Conservation (phyloP, 75 land plant species). For the Selaginella tamariscina region DNA sequence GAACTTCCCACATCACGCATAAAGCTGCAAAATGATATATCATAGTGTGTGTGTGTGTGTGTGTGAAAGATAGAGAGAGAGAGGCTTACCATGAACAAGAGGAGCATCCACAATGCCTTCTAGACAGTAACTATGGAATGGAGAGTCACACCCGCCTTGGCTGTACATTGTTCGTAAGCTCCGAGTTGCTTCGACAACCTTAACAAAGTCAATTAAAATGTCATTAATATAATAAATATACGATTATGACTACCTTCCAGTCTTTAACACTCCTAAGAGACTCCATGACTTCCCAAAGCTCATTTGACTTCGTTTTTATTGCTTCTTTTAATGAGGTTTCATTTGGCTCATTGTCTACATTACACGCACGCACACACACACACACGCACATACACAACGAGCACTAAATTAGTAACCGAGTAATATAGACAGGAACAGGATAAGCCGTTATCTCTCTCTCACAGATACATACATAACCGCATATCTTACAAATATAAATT, state of each 20-base stretch:
- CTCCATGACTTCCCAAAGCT: neutral
- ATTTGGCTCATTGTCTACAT: too few species aligned
- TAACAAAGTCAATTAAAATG: too few species aligned
- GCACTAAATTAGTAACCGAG: too few species aligned
- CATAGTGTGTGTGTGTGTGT: neutral
- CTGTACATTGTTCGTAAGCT: neutral
- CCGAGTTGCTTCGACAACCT: neutral
- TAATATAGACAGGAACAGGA: too few species aligned
- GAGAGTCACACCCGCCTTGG: neutral
- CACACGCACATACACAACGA: too few species aligned
- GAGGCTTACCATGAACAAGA: neutral
- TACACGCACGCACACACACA: too few species aligned
- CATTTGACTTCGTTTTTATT: neutral
- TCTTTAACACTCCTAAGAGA: neutral
- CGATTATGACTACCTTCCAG: too few species aligned
- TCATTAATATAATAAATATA: too few species aligned
- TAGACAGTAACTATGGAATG: neutral
- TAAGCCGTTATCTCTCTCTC: too few species aligned
- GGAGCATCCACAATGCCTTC: neutral
- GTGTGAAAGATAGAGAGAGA: neutral
- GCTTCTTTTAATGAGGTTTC: neutral
- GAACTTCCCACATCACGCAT: constrained; percentile 1
- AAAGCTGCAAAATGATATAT: neutral
- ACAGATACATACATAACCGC: too few species aligned
- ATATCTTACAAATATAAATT: too few species aligned